Conservation (phyloP, 192 early-diverging fungal genomes). For the Linnemannia zychae region DNA sequence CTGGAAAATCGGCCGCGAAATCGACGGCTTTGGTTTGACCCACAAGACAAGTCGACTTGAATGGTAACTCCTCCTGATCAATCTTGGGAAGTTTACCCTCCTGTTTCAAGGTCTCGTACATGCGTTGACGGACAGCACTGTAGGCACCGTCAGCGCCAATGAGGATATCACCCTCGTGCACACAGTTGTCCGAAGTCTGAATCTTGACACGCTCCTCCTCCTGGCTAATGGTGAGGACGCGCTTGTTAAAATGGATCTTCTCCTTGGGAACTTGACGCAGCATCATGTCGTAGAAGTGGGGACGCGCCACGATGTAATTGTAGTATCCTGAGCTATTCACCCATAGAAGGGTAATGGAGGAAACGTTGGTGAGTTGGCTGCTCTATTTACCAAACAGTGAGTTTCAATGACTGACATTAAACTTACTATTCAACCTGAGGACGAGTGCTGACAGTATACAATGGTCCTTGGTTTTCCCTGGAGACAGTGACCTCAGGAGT, state of each 20-base stretch:
- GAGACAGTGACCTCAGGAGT: background rate
- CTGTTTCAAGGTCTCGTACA: conserved; percentile 11
- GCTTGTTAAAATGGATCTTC: conserved; percentile 32
- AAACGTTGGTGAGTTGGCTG: background rate
- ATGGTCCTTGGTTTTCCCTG: background rate
- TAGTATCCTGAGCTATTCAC: conserved; percentile 5
- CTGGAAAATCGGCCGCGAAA: background rate
- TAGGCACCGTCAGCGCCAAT: conserved; percentile 52
- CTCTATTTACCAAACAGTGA: too few species aligned
- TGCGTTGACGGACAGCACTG: conserved; percentile 26
- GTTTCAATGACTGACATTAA: background rate
- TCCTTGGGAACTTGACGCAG: background rate
- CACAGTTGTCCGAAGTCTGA: conserved; percentile 17
- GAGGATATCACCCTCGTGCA: conserved; percentile 31
- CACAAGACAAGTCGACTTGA: background rate
- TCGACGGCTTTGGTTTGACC: background rate
- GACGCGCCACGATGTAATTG: conserved; percentile 1
- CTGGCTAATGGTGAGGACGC: conserved; percentile 11
- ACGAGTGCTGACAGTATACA: background rate
- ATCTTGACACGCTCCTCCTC: conserved; percentile 32
- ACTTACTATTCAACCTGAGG: background rate
- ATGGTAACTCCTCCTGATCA: background rate
- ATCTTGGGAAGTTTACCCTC: background rate
- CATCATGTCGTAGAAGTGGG: conserved; percentile 15
- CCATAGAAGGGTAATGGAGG: background rate